Evolutionary conservation across 495 filamentous ascomycete species (phyloP), one percentile per base, ranked within the genome.

Genomic region (Aspergillus cristatus): DNA sequence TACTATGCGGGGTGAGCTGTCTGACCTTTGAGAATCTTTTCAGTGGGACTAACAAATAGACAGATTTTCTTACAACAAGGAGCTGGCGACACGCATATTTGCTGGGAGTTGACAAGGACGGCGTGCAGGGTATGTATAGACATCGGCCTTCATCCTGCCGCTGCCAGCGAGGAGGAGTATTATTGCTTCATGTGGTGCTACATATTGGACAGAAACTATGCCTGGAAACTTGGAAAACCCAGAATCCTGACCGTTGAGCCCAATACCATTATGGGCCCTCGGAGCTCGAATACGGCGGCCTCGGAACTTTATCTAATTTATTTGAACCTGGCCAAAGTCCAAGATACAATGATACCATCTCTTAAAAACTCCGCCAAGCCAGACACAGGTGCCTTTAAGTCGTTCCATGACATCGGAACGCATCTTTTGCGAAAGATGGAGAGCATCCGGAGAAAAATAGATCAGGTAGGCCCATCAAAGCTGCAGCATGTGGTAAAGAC

Each of bases 151-250:
- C 17, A 37, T 12, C 8, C 18, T 1, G 37, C 6, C 10, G 39
- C 16, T 24, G 8, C 14, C 7, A 38, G 30, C 3, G 42, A 46
- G 15, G 51, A 50, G 18, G 47, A 48, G 25, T 40, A 43, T n/a
- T 51, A 43, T 40, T 54, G 51, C 30, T 32, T 54, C 13, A 30
- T 54, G 4, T 51, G 51, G 47, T 54, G 51, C 34, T 54, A 54
- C 18, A 48, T 38, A 25, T 24, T 54, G 26, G 51, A 54, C 28
- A 35, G 42, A 17, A 54, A 51, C 28, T 43, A 54, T 18, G 47
- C 47, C 2, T 48, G 39, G 28, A 54, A 51, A 30, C 32, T 46
- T 11, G 44, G 37, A 14, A 31, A 26, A 11, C 29, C 38, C 12
- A n/a, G n/a, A n/a, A n/a, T n/a, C n/a, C n/a, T n/a, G n/a, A n/a